Base-by-base conservation (phyloP, 768 basidiomycete genomes). In the Pleurotus cornucopiae region DNA sequence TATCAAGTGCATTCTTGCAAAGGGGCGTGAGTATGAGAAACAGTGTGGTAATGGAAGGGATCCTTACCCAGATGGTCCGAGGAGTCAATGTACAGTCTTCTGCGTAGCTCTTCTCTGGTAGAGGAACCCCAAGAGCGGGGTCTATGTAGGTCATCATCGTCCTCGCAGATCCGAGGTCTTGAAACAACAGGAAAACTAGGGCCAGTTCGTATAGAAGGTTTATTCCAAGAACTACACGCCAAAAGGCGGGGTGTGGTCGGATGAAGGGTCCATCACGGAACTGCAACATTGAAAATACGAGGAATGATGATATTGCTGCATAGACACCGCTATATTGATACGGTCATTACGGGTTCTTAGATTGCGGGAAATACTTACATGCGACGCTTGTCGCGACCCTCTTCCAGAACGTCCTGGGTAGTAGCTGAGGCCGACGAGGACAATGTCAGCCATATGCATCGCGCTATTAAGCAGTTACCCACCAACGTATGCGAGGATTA, bases 191-290 rank as follows among this genome's bases (percentile, higher is more conserved):
- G 69, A 93, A 94, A 45, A 93, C 91, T 39, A 94, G 73, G 9
- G 79, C 84, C 41, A 94, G 74, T 66, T 91, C 90, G 66, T 94
- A 94, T 25, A 93, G 75, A 13, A 94, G 70, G 70, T 94, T 94
- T 58, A 90, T 72, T 21, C 89, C 91, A 5, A 94, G 76, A 4
- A 91, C 78, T 39, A 84, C 73, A 49, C 92, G 79, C 91, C 91
- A 93, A 69, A 91, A 89, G 14, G 85, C 88, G 58, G 91, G 91
- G 68, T 94, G 91, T 0, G 91, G 91, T 38, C 91, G 84, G 65
- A 94, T 79, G 69, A 90, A 94, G 26, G 91, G 91, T 0, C 91
- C 91, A 67, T 94, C 91, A 57, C 91, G 86, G 64, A 94, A 93
- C 63, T 94, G 92, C 49, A 94, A 77, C 81, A 89, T 88, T 25